Conservation (phyloP, 1,284 basidiomycete genomes). For the Melampsora abietis-canadensis region DNA sequence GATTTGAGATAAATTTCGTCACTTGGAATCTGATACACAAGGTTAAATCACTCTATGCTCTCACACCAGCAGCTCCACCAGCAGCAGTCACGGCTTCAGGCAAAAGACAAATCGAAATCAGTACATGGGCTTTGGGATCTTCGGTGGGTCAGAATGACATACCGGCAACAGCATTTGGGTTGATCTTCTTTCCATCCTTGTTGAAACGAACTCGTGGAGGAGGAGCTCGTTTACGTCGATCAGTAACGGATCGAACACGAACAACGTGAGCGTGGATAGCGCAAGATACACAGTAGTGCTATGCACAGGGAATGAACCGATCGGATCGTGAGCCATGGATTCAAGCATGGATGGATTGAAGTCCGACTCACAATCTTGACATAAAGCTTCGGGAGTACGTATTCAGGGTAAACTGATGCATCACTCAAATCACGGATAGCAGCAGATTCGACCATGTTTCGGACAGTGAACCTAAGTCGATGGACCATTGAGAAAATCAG, state of each 20-base stretch:
- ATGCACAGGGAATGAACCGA: neutral
- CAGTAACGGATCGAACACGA: slow-evolving; percentile 85
- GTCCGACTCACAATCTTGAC: slow-evolving; percentile 76
- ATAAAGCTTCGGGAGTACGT: slow-evolving; percentile 95
- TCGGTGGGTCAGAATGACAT: neutral
- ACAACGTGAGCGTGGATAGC: slow-evolving; percentile 98
- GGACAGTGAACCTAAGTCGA: slow-evolving; percentile 80
- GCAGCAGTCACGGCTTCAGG: neutral
- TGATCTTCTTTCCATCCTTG: slow-evolving; percentile 82
- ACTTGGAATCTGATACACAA: slow-evolving; percentile 1
- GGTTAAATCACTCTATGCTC: neutral
- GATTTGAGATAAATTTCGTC: slow-evolving; percentile 7
- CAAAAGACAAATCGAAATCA: neutral
- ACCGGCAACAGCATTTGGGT: slow-evolving; percentile 41
- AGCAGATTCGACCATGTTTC: slow-evolving; percentile 99
- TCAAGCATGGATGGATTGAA: neutral
- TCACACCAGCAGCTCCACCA: slow-evolving; percentile 5
- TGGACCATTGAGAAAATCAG: neutral
- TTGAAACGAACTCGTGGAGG: slow-evolving; percentile 89
- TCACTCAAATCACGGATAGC: slow-evolving; percentile 97
- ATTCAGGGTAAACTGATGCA: slow-evolving; percentile 91
- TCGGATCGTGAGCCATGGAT: neutral
- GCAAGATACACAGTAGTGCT: slow-evolving; percentile 89
- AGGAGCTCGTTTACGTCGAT: slow-evolving; percentile 87
- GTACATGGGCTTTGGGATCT: neutral